phyloP scores from a whole-genome alignment of 805 yeast species.

The Sungouiella thailandica region DNA sequence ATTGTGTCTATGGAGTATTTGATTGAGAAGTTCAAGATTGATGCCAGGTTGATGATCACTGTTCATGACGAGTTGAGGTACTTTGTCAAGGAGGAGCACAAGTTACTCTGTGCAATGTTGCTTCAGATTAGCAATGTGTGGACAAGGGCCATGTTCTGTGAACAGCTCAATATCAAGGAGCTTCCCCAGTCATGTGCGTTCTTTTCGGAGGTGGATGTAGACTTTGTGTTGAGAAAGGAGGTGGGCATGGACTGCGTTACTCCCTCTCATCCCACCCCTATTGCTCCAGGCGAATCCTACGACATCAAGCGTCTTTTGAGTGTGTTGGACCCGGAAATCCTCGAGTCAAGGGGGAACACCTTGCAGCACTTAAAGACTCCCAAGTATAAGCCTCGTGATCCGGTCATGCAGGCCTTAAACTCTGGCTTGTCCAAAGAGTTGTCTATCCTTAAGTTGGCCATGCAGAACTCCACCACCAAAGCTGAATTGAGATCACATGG shows the following conservation, averaged over 20 bases:
- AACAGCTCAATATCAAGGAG: constrained; percentile 82
- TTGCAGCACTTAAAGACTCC: constrained; percentile 9
- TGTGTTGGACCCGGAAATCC: constrained; percentile 15
- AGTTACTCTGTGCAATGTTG: constrained; percentile 72
- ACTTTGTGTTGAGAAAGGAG: constrained; percentile 82
- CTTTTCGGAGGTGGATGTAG: constrained; percentile 91
- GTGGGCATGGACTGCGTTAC: constrained; percentile 90
- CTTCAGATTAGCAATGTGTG: constrained; percentile 87
- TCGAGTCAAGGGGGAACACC: constrained; percentile 5
- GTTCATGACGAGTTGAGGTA: constrained; percentile 95
- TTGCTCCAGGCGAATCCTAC: constrained; percentile 75
- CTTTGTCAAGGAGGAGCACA: constrained; percentile 67
- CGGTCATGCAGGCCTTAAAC: constrained; percentile 13
- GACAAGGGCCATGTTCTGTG: constrained; percentile 95
- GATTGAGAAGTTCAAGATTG: constrained; percentile 53
- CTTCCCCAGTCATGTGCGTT: constrained; percentile 95
- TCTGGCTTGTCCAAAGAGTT: constrained; percentile 12
- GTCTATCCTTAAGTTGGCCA: constrained; percentile 19
- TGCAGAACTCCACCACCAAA: constrained; percentile 24
- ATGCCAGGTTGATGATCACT: constrained; percentile 77
- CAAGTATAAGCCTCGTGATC: constrained; percentile 10
- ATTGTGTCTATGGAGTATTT: constrained; percentile 86
- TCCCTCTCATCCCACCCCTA: constrained; percentile 65
- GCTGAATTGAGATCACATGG: constrained; percentile 22
- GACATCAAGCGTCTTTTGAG: constrained; percentile 52